These are phyloP conservation scores for Beauveria sp. DNA, from an alignment of 2,329 filamentous ascomycete genomes.

Conservation along the genomic window DNA sequence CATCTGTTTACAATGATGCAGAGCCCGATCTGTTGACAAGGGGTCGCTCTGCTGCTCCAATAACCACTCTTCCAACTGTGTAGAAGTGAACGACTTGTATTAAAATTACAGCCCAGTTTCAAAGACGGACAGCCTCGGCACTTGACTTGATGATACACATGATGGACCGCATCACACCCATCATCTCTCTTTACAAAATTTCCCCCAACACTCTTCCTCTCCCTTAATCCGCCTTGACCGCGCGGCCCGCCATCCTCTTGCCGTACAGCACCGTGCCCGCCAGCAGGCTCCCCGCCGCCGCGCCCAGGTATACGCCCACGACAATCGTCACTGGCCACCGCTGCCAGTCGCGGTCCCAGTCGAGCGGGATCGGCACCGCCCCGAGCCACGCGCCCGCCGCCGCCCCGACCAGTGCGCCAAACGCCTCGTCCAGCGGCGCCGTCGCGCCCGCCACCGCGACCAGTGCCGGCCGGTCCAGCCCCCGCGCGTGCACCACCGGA, in stretches of 20 bases:
- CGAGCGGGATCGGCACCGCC: conserved; percentile 87
- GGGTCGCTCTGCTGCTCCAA: not conserved
- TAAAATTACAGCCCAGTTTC: not conserved
- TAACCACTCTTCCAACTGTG: not conserved
- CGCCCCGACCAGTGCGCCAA: conserved; percentile 72
- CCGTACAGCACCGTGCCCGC: conserved; percentile 46
- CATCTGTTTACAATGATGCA: too few species aligned
- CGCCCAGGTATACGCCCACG: conserved; percentile 73
- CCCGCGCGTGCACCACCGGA: conserved; percentile 79
- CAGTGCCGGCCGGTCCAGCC: conserved; percentile 67
- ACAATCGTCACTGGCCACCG: conserved; percentile 93
- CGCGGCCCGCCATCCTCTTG: conserved; percentile 28
- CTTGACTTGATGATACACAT: not conserved
- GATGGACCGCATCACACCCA: not conserved
- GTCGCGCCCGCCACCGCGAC: conserved; percentile 57
- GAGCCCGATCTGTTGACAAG: not conserved
- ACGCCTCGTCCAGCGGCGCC: conserved; percentile 73
- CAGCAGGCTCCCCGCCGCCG: conserved; percentile 58
- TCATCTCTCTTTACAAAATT: not conserved
- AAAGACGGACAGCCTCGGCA: not conserved
- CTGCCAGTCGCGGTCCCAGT: conserved; percentile 99
- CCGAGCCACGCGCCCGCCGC: conserved; percentile 83
- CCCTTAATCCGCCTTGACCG: conserved; percentile 21
- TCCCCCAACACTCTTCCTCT: not conserved
- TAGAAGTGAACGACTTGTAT: not conserved